Base-by-base conservation (phyloP, 129 eudicot species). In the Centella asiatica region DNA sequence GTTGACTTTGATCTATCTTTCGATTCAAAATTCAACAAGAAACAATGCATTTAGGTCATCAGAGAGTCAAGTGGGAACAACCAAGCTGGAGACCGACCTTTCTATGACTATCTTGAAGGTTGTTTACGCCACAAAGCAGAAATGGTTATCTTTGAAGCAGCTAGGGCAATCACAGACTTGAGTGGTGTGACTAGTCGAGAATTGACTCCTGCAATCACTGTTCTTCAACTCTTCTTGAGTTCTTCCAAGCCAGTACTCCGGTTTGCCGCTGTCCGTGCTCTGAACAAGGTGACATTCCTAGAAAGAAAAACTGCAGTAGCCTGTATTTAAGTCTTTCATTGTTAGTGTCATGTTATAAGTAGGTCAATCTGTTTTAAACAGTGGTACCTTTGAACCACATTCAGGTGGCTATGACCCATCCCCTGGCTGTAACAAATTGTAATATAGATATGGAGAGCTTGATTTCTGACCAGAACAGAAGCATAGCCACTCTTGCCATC, bases 341-440 rank as follows among this genome's bases (percentile, higher is more conserved):
- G 20, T 10, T 58, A 11, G 2, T 34, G 28, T 34, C 9, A 4
- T 57, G 11, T 32, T 9, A 0, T 2, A 32, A 6, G 15, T 44
- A 2, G 48, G 12, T 46, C 0, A 11, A 28, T 58, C 13, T 57
- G 25, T 57, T 17, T 8, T 20, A 19, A 58, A 19, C 34, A 4
- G 20, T 58, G 33, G 32, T 10, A 19, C 11, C 40, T 51, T 47
- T 50, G 27, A 36, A n/a, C 57, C 50, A 7, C 57, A 27, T 69
- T 62, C 93, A 90, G 98, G 98, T 90, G 69, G 98, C 98, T 20
- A 90, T 90, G 98, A 79, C 83, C 42, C 98, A 87, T 81, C 98
- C 98, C 29, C 80, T 84, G 94, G 98, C 94, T 29, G 95, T 90
- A 50, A 87, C 98, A 19, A 90, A 78, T 77, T 90, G 98, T 69